Base-by-base conservation (phyloP, 441 rosid species). In the Cnidoscolus chayamansa region DNA sequence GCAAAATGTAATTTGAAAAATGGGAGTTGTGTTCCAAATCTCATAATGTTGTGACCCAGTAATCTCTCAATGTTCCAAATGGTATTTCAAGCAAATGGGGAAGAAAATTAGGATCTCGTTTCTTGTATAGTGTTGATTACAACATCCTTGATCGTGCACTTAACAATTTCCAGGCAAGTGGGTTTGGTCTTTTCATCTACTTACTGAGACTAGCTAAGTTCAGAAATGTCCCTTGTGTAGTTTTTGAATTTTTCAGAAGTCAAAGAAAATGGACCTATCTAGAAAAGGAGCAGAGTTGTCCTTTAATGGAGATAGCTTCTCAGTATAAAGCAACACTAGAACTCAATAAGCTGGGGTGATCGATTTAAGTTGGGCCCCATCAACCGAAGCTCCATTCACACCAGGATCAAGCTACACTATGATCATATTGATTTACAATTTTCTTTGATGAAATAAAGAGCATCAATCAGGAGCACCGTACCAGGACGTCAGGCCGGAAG, bases 251-350 rank as follows among this genome's bases (percentile, higher is more conserved):
- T 88, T 77, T 88, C 97, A 2, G 84, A 89, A 16, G 99, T 84
- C 91, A 58, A 96, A 89, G 86, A 84, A 78, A 50, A 53, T 65
- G 71, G 79, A 87, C 70, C 75, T 76, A 5, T 78, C 87, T 47
- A 86, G 88, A 73, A 96, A 89, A 79, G 89, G 93, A 78, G 77
- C 92, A 48, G 97, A 88, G 64, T 95, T 95, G 94, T 98, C 43
- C 97, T 93, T 16, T 93, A 82, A 95, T 95, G 99, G 99, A 95
- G 83, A 85, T 95, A 74, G 98, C 99, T 1, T 85, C 90, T 71
- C 99, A 95, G 80, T 95, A 95, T 59, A 93, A 85, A 81, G 99
- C 99, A 68, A 89, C 95, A 11, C 53, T 95, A 0, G 99, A 91
- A 84, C 89, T 89, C 50, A 83, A 88, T 16, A 70, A 91, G 70